Percentiles rank a stretch among this genome's conserved stretches.
Conservation (phyloP, 2,329 filamentous ascomycete genomes). For the Amylocarpus encephaloides region DNA sequence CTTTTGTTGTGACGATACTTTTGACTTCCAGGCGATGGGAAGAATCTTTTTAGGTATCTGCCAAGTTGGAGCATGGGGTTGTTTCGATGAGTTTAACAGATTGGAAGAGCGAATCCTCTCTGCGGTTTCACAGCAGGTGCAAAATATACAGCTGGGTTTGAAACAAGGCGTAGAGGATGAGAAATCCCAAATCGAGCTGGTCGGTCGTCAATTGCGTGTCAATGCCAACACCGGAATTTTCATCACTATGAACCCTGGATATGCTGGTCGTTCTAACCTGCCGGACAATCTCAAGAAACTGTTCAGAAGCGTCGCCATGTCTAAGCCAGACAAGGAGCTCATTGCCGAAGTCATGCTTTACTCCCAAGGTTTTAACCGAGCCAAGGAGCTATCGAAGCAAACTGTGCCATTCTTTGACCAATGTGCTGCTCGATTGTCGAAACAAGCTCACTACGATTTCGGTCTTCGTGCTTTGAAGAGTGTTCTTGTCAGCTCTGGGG, state of each 20-base stretch:
- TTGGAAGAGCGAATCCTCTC: slow-evolving; percentile 96
- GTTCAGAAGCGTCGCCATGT: slow-evolving; percentile 99
- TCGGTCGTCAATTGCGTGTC: slow-evolving; percentile 83
- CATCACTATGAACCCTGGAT: slow-evolving; percentile 99
- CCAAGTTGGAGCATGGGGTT: slow-evolving; percentile 98
- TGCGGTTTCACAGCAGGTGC: slow-evolving; percentile 96
- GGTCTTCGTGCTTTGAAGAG: slow-evolving; percentile 96
- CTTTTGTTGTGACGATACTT: slow-evolving; percentile 99
- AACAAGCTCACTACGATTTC: slow-evolving; percentile 99
- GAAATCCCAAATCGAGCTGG: slow-evolving; percentile 85
- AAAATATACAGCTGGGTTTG: slow-evolving; percentile 96
- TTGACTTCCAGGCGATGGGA: slow-evolving; percentile 99
- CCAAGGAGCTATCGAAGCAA: slow-evolving; percentile 87
- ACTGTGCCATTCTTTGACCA: slow-evolving; percentile 98
- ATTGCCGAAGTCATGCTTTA: slow-evolving; percentile 99
- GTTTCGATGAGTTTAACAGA: slow-evolving; percentile 99
- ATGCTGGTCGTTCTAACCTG: slow-evolving; percentile 94
- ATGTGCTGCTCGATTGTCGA: slow-evolving; percentile 74
- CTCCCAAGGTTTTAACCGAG: slow-evolving; percentile 97
- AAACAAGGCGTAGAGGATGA: slow-evolving; percentile 77
- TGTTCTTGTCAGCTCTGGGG: slow-evolving; percentile 95
- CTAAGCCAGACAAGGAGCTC: slow-evolving; percentile 97
- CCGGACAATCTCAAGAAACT: slow-evolving; percentile 99
- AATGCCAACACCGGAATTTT: slow-evolving; percentile 96
- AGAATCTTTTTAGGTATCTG: slow-evolving; percentile 99